Evolutionary conservation across 2,329 filamentous ascomycete genomes (phyloP), one percentile per base, ranked within the genome.

Genomic region (Daldinia sp.): DNA sequence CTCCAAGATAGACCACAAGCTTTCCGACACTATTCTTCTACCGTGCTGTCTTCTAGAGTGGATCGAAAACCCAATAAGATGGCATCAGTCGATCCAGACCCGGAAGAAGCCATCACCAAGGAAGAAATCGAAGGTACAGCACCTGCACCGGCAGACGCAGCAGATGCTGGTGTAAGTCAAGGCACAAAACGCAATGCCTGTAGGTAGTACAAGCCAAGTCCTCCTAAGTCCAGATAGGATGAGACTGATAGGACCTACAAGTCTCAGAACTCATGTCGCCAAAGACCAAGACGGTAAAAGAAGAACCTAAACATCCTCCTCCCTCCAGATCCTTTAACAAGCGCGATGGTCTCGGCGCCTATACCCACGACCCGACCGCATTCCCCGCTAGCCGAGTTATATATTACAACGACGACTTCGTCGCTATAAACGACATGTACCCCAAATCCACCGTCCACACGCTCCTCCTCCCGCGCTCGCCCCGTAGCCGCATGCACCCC

Each of bases 361-460:
- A 95, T 77, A 88, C 90, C 49, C 71, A 79, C 6, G 77, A 86
- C 54, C 92, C 92, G 0, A 81, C 84, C 30, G 80, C 82, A 1
- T 90, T 87, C 70, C 83, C 87, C 1, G 68, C 82, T 4, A 82
- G 80, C 23, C 79, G 83, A 4, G 85, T 93, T 1, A 81, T 95
- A 56, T 89, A 87, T 72, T 81, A 88, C 76, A 86, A 87, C 67
- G 81, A 85, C n/a, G 79, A 87, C 63, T 92, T 90, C 68, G 91
- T 94, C 51, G 85, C 88, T 17, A 91, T 98, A 75, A 84, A 89
- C 70, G 95, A 99, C 79, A 81, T 87, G 64, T 99, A 87, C 74
- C 94, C 95, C 7, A 99, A 98, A 77, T 87, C 91, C 3, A 87
- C 86, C 3, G 82, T 97, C 3, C 95, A 99, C 79, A 83, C 92